Conservation (phyloP, 352 stramenopile species). For the Phytophthora citrophthora region DNA sequence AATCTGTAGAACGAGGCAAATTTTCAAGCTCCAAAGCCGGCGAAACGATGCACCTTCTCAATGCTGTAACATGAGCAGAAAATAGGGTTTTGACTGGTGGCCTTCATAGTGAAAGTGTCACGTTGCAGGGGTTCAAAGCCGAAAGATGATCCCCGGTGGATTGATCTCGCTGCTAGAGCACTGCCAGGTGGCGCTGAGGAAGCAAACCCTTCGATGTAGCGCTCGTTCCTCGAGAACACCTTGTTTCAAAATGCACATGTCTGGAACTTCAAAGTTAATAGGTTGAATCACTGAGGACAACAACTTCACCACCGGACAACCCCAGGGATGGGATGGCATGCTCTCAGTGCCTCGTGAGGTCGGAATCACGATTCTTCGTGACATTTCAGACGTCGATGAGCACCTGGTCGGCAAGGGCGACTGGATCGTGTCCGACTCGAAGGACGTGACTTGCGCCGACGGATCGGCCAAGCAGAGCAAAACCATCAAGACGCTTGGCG, state of each 20-base stretch:
- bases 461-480: slow-evolving; percentile 43
- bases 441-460: slow-evolving; percentile 36
- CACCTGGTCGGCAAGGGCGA: slow-evolving; percentile 55
- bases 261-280: too few relatives aligned
- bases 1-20: too few relatives aligned
- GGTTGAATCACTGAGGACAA: slow-evolving; percentile 75
- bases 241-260: too few relatives aligned
- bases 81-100: background rate
- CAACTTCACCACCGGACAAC: slow-evolving; percentile 46
- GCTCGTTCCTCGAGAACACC: slow-evolving; percentile 3
- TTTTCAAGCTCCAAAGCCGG: too few relatives aligned
- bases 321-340: slow-evolving; percentile 75
- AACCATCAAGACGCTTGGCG: slow-evolving; percentile 69
- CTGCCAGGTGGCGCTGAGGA: slow-evolving; percentile 11
- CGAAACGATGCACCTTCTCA: slow-evolving; percentile 11
- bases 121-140: slow-evolving; percentile 12
- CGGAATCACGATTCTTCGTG: slow-evolving; percentile 50
- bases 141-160: slow-evolving; percentile 14
- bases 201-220: background rate
- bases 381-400: slow-evolving; percentile 59
- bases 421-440: slow-evolving; percentile 59
- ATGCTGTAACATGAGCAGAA: slow-evolving; percentile 8
- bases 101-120: background rate
- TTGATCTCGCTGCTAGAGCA: slow-evolving; percentile 18
- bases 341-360: slow-evolving; percentile 64